Percentiles rank a stretch among this genome's conserved stretches.
Conservation (phyloP, 2,329 filamentous ascomycete species). For the Metarhizium sp. region DNA sequence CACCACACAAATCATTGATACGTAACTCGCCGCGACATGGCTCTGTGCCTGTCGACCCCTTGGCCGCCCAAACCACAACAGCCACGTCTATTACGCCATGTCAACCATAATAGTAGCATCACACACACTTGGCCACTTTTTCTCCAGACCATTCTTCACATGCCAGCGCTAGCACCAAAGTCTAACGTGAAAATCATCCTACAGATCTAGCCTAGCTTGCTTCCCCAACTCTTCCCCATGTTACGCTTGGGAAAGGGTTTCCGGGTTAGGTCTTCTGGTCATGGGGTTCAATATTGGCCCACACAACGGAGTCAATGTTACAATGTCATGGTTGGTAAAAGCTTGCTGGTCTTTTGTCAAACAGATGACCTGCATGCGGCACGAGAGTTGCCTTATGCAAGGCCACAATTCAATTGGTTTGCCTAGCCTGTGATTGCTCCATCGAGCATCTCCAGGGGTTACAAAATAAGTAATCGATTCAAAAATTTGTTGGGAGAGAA, state of each 20-base stretch:
- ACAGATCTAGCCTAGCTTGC: neutral
- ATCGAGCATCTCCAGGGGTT: neutral
- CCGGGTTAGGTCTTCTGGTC: neutral
- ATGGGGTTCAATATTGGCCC: neutral
- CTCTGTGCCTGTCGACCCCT: neutral
- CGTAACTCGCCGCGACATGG: too few relatives aligned
- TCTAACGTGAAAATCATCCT: neutral
- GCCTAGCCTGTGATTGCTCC: neutral
- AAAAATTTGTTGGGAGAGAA: neutral
- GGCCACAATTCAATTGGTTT: neutral
- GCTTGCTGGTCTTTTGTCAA: neutral
- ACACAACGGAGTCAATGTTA: neutral
- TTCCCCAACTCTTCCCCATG: neutral
- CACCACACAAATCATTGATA: neutral
- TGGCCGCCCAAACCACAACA: neutral
- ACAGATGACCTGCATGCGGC: neutral
- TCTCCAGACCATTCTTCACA: neutral
- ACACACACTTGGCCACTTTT: neutral
- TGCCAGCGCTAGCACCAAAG: neutral
- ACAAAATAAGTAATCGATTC: neutral
- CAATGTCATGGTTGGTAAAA: neutral
- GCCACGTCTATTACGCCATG: neutral
- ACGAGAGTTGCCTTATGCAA: neutral
- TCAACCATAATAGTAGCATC: neutral
- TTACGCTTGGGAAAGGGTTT: conserved; percentile 1